Evolutionary conservation across 192 early-diverging fungal species (phyloP), one percentile per base, ranked within the genome.

Genomic region (Chytriomyces sp.): DNA sequence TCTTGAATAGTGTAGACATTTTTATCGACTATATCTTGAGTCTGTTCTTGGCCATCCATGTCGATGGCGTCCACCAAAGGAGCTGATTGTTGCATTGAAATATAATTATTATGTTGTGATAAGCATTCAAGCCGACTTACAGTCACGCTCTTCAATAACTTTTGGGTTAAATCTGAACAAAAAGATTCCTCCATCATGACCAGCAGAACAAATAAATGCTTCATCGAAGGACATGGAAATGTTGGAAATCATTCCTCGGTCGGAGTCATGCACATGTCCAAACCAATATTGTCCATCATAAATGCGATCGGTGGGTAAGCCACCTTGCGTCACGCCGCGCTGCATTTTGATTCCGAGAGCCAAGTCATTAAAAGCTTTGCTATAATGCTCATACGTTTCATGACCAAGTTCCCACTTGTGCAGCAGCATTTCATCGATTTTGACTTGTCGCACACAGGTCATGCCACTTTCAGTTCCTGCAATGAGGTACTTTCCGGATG

Each of bases 1-100:
- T 89, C 86, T 61, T 89, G 86, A 33, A 89, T 75, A 22, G 80
- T 77, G 70, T 89, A 89, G 8, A 75, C 75, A 30, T 26, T 75
- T 10, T 74, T 72, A 26, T 89, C 87, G 2, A 75, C 40, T 70
- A 89, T 88, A 62, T 89, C 87, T 8, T 70, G 77, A 40, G 72
- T 75, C 39, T 26, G 58, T 17, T 0, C 64, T 63, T 52, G 70
- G 6, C 34, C 39, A 40, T 65, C 73, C 72, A 40, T 17, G 39
- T 52, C 64, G 38, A 75, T n/a, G 10, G 4, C 10, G 69, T 38
- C 26, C 39, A 22, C 28, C 22, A 39, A 38, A 12, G 25, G 31
- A 14, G 22, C 33, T 64, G 25, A 44, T 22, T 25, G 30, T 19
- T 19, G 36, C 22, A 33, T 12, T 37, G 28, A 37, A 64, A 34